Percentiles rank a stretch among this genome's conserved stretches.
These are phyloP conservation scores for Ilyonectria mors-panacis DNA, from an alignment of 2,329 filamentous ascomycete genomes.

Conservation along the genomic window DNA sequence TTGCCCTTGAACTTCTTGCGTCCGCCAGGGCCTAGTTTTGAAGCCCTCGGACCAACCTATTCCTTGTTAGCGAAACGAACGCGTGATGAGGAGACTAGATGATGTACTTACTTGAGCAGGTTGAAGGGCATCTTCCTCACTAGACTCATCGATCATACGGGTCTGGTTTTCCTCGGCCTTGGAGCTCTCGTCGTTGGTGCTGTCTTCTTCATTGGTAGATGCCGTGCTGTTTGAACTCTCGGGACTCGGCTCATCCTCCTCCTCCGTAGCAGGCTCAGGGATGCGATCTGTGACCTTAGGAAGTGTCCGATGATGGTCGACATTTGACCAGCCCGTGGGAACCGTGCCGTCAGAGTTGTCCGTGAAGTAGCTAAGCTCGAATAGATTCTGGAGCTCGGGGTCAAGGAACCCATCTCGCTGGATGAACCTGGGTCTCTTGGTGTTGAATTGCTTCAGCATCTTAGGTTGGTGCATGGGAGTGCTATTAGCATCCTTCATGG, in stretches of 20 bases:
- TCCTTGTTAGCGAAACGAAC: slow-evolving; percentile 17
- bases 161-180: slow-evolving; percentile 57
- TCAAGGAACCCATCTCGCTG: slow-evolving; percentile 71
- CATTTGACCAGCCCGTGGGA: slow-evolving; percentile 77
- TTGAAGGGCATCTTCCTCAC: slow-evolving; percentile 64
- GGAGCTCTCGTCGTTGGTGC: slow-evolving; percentile 65
- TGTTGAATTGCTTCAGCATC: slow-evolving; percentile 64
- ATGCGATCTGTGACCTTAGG: slow-evolving; percentile 66
- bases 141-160: slow-evolving; percentile 72
- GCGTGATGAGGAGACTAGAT: not conserved
- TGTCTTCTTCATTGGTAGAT: slow-evolving; percentile 67
- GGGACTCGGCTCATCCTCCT: slow-evolving; percentile 65
- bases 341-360: slow-evolving; percentile 69
- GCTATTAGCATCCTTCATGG: slow-evolving; percentile 76
- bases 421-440: slow-evolving; percentile 67
- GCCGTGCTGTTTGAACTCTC: slow-evolving; percentile 63
- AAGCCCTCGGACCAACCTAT: slow-evolving; percentile 37
- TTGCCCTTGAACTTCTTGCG: slow-evolving; percentile 64
- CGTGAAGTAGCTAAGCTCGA: slow-evolving; percentile 79
- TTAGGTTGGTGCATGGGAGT: slow-evolving; percentile 40
- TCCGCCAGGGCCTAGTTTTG: slow-evolving; percentile 51
- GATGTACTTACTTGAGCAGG: slow-evolving; percentile 45
- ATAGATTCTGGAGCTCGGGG: slow-evolving; percentile 77
- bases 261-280: slow-evolving; percentile 58
- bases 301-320: slow-evolving; percentile 72